Evolutionary conservation across 2,329 filamentous ascomycete species (phyloP).

Genomic region (Arthrobotrys musiformis): DNA sequence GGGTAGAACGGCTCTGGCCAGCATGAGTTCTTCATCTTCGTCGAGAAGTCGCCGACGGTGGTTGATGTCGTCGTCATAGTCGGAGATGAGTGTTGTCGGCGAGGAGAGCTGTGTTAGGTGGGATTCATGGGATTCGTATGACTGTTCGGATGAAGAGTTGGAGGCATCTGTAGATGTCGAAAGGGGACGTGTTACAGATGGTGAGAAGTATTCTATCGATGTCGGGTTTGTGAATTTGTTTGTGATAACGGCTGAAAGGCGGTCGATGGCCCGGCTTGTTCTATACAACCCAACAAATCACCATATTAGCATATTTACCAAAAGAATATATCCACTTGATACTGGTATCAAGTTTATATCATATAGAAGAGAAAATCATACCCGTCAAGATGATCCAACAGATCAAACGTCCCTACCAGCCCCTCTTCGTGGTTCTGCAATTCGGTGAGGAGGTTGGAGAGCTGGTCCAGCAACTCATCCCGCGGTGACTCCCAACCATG

Average conservation of each 20-base stretch:
- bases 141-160: constrained; percentile 50
- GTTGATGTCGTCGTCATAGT: constrained; percentile 48
- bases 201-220: constrained; percentile 53
- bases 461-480: constrained; percentile 54
- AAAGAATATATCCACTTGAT: neutral
- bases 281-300: constrained; percentile 4
- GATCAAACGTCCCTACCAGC: constrained; percentile 36
- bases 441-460: constrained; percentile 43
- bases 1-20: constrained; percentile 6
- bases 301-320: neutral
- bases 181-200: constrained; percentile 47
- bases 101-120: constrained; percentile 49
- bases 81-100: constrained; percentile 50
- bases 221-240: constrained; percentile 50
- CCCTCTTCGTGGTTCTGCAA: constrained; percentile 49
- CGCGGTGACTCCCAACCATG: constrained; percentile 36
- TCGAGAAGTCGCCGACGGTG: constrained; percentile 42
- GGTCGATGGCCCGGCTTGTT: constrained; percentile 51
- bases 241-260: constrained; percentile 52
- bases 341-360: neutral
- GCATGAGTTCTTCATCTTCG: constrained; percentile 47
- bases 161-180: constrained; percentile 51
- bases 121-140: constrained; percentile 45
- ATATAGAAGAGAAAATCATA: constrained; percentile 11
- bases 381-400: constrained; percentile 53